A percentile compares a stretch with the other conserved stretches of the same genome.
These are phyloP conservation scores for Magnaporthales sp. DNA, from an alignment of 2,329 filamentous ascomycete species.

Conservation along the genomic window DNA sequence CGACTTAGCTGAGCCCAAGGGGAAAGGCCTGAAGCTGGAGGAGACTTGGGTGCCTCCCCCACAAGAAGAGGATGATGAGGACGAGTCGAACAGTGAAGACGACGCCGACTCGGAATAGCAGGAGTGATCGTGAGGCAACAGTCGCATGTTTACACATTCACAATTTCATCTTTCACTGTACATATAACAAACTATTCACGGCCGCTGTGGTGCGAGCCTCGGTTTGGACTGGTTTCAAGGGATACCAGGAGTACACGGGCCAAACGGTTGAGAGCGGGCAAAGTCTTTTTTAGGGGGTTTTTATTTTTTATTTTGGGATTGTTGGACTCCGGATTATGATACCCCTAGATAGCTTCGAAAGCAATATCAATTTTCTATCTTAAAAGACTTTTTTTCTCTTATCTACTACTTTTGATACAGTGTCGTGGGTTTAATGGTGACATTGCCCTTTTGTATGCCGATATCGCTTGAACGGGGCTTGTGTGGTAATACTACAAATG, in stretches of 20 bases:
- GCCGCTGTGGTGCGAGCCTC: background rate
- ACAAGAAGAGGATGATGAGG: constrained; percentile 46
- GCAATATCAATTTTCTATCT: background rate
- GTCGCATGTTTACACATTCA: background rate
- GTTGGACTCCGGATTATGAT: background rate
- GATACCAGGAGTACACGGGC: background rate
- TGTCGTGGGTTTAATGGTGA: background rate
- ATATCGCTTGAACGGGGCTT: background rate
- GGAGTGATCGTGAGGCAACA: constrained; percentile 9
- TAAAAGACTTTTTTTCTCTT: background rate
- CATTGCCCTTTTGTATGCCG: background rate
- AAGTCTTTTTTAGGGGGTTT: too few relatives aligned
- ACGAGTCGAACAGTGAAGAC: constrained; percentile 34
- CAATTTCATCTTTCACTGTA: background rate
- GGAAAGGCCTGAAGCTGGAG: constrained; percentile 72
- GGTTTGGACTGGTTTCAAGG: background rate
- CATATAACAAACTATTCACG: background rate
- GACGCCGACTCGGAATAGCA: constrained; percentile 26
- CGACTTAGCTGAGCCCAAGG: constrained; percentile 37
- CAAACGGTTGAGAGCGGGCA: too few relatives aligned
- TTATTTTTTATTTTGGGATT: background rate
- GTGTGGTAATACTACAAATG: background rate
- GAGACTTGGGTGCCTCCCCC: constrained; percentile 68
- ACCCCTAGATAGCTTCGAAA: background rate
- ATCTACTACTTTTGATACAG: background rate